Evolutionary conservation across 2,329 filamentous ascomycete species (phyloP), one percentile per base, ranked within the genome.

Genomic region (Ciborinia camelliae): DNA sequence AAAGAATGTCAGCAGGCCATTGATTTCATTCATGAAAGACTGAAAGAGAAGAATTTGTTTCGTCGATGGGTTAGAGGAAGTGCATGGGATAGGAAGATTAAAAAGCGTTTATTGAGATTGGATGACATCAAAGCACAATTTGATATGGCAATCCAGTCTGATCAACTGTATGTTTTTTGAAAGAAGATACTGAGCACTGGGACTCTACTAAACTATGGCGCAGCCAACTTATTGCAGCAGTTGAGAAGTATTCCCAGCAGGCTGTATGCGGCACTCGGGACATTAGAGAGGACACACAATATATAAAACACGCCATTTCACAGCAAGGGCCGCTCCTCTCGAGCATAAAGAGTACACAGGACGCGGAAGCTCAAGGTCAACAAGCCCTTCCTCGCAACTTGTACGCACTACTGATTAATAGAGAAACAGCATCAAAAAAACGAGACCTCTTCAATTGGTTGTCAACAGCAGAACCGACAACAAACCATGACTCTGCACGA

Each of bases 101-200:
- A 50, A 5, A 60, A 60, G 32, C 50, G 43, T 37, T 35, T 60
- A 10, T 23, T 30, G 18, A 47, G 8, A 7, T 26, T 60, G 12
- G 45, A 50, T 20, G 43, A 60, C 30, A 26, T 48, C 2, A 60
- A 18, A 18, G 28, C 26, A 4, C 30, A 48, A 7, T 47, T 60
- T 47, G 43, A 60, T 26, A 26, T 60, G n/a, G 57, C 43, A 26
- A 50, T 60, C 15, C 45, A 60, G 23, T 48, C 41, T 28, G 45
- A 50, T 37, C 43, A 60, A 50, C 57, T 60, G 57, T 60, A 52
- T 6, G 30, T 12, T 37, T 23, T 12, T 4, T 28, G 8, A 8
- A 35, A 47, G 57, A n/a, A n/a, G n/a, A n/a, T n/a, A n/a, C n/a
- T n/a, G n/a, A n/a, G n/a, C n/a, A n/a, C n/a, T n/a, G n/a, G n/a